phyloP scores from a whole-genome alignment of 169 alveolate genomes.

The Plasmodium reichenowi region DNA sequence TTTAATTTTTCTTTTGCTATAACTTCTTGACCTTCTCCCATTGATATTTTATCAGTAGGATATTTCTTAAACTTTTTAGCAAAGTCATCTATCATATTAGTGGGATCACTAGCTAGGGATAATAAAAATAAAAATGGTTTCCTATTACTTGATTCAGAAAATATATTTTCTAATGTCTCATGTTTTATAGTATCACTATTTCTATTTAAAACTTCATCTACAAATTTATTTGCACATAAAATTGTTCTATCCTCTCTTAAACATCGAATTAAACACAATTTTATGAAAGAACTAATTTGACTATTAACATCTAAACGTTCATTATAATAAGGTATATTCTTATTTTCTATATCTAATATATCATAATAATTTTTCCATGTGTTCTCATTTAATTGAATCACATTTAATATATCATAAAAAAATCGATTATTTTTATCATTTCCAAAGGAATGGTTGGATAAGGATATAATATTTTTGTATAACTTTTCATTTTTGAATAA shows the following conservation, averaged over 20 bases:
- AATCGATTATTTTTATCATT: constrained; percentile 92
- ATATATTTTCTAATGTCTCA: constrained; percentile 92
- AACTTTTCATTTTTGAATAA: constrained; percentile 88
- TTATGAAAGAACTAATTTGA: constrained; percentile 92
- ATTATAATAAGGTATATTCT: constrained; percentile 93
- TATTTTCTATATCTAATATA: constrained; percentile 93
- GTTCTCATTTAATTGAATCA: constrained; percentile 89
- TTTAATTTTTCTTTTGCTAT: constrained; percentile 92
- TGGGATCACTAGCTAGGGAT: constrained; percentile 96
- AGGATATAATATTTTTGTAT: constrained; percentile 94
- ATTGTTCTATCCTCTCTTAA: constrained; percentile 95
- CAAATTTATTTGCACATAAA: constrained; percentile 92
- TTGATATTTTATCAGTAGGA: constrained; percentile 94
- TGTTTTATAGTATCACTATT: constrained; percentile 93
- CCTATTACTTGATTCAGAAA: constrained; percentile 89
- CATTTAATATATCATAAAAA: constrained; percentile 92
- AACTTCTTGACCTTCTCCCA: constrained; percentile 97
- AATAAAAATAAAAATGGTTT: constrained; percentile 93
- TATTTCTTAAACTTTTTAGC: constrained; percentile 94
- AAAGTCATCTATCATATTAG: constrained; percentile 94
- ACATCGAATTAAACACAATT: constrained; percentile 92
- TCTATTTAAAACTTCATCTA: constrained; percentile 89
- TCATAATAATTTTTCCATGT: constrained; percentile 93
- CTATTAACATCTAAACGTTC: constrained; percentile 91
- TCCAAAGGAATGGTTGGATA: constrained; percentile 94